Evolutionary conservation across 2,329 filamentous ascomycete species (phyloP).

Genomic region (Trichoderma sp.): DNA sequence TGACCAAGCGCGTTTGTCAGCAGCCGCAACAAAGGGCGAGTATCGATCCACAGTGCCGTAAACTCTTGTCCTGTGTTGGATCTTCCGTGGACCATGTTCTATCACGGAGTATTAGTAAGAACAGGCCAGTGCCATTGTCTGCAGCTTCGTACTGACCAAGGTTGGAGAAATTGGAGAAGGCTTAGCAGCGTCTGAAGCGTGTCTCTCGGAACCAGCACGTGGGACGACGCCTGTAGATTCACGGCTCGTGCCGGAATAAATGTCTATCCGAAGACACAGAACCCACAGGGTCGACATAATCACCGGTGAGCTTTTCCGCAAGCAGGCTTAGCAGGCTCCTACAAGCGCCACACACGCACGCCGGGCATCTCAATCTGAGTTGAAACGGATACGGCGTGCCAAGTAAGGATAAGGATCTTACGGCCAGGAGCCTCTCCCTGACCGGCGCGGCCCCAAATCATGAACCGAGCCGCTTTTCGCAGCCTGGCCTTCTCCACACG

Average conservation of each 20-base stretch:
- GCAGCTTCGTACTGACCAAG: neutral
- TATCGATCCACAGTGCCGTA: neutral
- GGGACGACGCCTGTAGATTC: neutral
- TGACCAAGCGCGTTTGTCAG: constrained; percentile 1
- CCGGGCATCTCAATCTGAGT: neutral
- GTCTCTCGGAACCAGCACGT: neutral
- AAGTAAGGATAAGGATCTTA: constrained; percentile 3
- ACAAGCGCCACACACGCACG: constrained; percentile 9
- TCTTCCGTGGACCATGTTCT: neutral
- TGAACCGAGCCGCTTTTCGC: neutral
- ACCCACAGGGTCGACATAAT: neutral
- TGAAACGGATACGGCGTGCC: neutral
- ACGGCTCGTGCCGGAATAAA: constrained; percentile 13
- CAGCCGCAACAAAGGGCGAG: neutral
- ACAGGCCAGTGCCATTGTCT: too few species aligned
- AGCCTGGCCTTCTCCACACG: neutral
- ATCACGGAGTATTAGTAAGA: neutral
- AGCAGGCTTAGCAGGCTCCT: neutral
- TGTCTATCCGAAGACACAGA: neutral
- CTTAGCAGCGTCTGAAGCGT: neutral
- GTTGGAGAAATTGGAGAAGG: neutral
- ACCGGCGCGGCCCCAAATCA: constrained; percentile 14
- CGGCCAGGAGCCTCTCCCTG: neutral
- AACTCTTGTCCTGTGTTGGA: neutral
- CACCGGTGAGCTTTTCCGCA: neutral